phyloP scores from a whole-genome alignment of 768 basidiomycete genomes.

The Macrolepiota dolichaula region DNA sequence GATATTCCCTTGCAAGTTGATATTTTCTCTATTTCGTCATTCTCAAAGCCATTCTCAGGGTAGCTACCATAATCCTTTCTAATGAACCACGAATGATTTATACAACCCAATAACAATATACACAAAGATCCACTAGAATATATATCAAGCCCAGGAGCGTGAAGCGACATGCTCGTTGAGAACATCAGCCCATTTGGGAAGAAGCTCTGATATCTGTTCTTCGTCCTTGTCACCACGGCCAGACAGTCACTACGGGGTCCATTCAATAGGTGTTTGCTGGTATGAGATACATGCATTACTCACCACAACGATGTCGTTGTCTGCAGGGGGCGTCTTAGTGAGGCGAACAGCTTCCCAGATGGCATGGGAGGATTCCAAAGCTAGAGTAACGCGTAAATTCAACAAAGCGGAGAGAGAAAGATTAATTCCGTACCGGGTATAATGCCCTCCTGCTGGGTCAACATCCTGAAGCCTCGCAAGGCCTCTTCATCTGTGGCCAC shows the following conservation, averaged over 20 bases:
- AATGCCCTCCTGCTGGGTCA: conserved; percentile 93
- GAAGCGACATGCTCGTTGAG: conserved; percentile 86
- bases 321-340: conserved; percentile 81
- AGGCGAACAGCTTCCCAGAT: conserved; percentile 88
- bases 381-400: conserved; percentile 35
- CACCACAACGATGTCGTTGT: conserved; percentile 87
- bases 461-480: conserved; percentile 85
- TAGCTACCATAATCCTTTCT: too few relatives aligned
- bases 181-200: conserved; percentile 93
- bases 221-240: conserved; percentile 99
- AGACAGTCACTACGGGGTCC: conserved; percentile 68
- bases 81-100: too few relatives aligned
- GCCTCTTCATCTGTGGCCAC: conserved; percentile 94
- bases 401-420: background rate
- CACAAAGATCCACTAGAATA: background rate
- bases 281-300: conserved; percentile 27
- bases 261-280: conserved; percentile 1
- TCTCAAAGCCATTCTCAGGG: too few relatives aligned
- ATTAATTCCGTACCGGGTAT: conserved; percentile 69
- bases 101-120: too few relatives aligned
- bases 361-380: conserved; percentile 93
- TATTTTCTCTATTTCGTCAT: too few relatives aligned
- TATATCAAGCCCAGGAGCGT: conserved; percentile 17
- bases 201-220: conserved; percentile 88
- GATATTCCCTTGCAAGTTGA: too few relatives aligned